Conservation (phyloP, 2,329 filamentous ascomycete genomes). For the Diaporthe australafricana region DNA sequence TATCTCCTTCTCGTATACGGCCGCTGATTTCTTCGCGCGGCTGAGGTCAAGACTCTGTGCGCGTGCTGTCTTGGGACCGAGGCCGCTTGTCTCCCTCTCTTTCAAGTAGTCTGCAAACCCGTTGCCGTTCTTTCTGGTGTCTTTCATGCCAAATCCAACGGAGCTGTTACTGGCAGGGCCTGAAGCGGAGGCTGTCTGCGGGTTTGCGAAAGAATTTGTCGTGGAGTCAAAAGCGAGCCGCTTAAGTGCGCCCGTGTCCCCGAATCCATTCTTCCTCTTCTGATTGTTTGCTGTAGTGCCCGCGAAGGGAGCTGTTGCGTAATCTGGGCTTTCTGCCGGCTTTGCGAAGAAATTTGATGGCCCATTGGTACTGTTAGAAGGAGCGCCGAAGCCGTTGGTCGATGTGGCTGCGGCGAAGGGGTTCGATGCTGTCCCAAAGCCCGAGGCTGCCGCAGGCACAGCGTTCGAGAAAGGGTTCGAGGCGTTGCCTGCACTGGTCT, state of each 20-base stretch:
- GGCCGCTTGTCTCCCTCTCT: conserved; percentile 18
- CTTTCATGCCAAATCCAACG: conserved; percentile 29
- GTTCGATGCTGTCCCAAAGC: conserved; percentile 21
- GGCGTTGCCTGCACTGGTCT: conserved; percentile 16
- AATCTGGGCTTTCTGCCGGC: not conserved
- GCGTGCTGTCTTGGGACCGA: conserved; percentile 23
- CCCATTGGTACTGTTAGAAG: conserved; percentile 8
- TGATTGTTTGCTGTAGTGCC: conserved; percentile 15
- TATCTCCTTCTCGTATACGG: conserved; percentile 61
- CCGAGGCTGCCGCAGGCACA: conserved; percentile 8
- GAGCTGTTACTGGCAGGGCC: not conserved
- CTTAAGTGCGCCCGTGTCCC: conserved; percentile 26
- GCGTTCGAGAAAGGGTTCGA: conserved; percentile 26
- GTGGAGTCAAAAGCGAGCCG: conserved; percentile 20
- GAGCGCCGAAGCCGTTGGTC: conserved; percentile 26
- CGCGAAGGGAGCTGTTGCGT: not conserved
- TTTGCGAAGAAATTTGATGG: conserved; percentile 19
- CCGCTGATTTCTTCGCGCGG: conserved; percentile 38
- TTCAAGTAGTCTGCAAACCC: conserved; percentile 32
- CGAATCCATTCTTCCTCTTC: conserved; percentile 37
- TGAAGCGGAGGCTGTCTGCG: conserved; percentile 9
- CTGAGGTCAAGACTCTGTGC: conserved; percentile 11
- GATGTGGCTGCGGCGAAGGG: conserved; percentile 30
- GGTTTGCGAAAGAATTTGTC: conserved; percentile 27
- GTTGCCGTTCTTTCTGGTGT: conserved; percentile 30